A percentile compares a stretch with the other conserved stretches of the same genome.
Conservation (phyloP, 176 grass and related monocot genomes). For the Cenchrus americanus region DNA sequence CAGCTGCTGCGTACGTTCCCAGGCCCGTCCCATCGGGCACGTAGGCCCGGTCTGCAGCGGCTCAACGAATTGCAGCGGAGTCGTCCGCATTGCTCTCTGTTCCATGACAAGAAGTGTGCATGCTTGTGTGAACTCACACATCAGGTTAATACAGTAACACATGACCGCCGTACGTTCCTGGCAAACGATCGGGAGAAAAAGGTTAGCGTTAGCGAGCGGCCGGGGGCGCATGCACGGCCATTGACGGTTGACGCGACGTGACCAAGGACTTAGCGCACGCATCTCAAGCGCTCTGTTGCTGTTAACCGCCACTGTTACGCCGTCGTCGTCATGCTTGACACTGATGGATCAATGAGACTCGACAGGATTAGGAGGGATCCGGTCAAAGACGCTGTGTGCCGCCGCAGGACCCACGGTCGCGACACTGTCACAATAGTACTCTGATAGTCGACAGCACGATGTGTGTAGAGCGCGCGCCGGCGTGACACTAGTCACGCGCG, state of each 20-base stretch:
- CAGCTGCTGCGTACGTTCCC: no score
- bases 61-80: neutral
- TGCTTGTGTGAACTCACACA: neutral
- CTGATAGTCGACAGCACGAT: neutral
- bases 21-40: neutral
- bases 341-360: neutral
- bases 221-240: no score
- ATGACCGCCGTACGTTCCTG: neutral
- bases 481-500: neutral
- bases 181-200: neutral
- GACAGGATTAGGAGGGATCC: neutral
- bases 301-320: slow-evolving; percentile 11
- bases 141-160: no score
- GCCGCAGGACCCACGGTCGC: neutral
- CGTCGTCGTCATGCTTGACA: slow-evolving; percentile 10
- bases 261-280: neutral
- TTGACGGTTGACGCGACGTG: neutral
- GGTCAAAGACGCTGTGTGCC: slow-evolving; percentile 25
- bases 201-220: neutral
- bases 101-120: slow-evolving; percentile 15
- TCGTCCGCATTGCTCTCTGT: neutral
- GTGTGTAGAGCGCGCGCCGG: neutral
- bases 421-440: neutral
- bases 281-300: neutral
- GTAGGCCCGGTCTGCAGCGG: neutral